Evolutionary conservation across 2,329 filamentous ascomycete genomes (phyloP).

Genomic region (Pyricularia sp.): DNA sequence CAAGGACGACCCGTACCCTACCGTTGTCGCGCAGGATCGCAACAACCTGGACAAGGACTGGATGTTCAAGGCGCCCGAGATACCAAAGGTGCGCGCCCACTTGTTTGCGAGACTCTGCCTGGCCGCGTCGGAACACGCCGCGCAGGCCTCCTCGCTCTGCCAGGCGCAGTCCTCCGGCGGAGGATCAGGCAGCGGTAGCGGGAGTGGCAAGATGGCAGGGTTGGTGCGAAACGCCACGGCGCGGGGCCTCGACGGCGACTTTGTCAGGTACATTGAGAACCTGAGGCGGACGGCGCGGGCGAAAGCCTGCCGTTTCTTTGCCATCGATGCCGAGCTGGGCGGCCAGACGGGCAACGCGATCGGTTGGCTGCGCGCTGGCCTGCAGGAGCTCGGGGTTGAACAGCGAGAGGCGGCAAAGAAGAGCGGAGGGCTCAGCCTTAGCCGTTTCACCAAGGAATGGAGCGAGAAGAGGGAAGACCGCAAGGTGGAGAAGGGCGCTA

Average conservation of each 20-base stretch:
- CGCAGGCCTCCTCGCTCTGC: slow-evolving; percentile 48
- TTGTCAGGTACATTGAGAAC: slow-evolving; percentile 65
- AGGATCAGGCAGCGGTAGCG: slow-evolving; percentile 10
- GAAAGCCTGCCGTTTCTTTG: slow-evolving; percentile 81
- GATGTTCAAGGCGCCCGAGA: slow-evolving; percentile 87
- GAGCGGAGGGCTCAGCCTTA: slow-evolving; percentile 41
- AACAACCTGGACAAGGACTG: slow-evolving; percentile 81
- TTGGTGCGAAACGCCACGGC: slow-evolving; percentile 27
- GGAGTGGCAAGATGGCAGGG: background rate
- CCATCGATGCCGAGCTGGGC: slow-evolving; percentile 72
- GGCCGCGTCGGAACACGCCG: slow-evolving; percentile 76
- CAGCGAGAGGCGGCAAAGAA: slow-evolving; percentile 27
- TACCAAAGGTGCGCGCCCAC: slow-evolving; percentile 78
- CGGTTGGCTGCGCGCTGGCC: slow-evolving; percentile 71
- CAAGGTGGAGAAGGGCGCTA: slow-evolving; percentile 57
- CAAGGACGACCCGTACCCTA: slow-evolving; percentile 89
- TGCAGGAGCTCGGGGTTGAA: slow-evolving; percentile 59
- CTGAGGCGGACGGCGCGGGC: slow-evolving; percentile 63
- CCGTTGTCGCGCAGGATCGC: slow-evolving; percentile 64
- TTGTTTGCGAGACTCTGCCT: slow-evolving; percentile 81
- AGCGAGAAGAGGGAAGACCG: slow-evolving; percentile 67
- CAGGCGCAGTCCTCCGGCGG: slow-evolving; percentile 22
- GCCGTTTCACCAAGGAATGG: slow-evolving; percentile 59
- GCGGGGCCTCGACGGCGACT: slow-evolving; percentile 44
- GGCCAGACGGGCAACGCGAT: slow-evolving; percentile 75